A percentile compares a stretch with the other conserved stretches of the same genome.
Evolutionary conservation across 2,329 filamentous ascomycete species (phyloP).

Genomic region (Colletotrichum chlorophyti): DNA sequence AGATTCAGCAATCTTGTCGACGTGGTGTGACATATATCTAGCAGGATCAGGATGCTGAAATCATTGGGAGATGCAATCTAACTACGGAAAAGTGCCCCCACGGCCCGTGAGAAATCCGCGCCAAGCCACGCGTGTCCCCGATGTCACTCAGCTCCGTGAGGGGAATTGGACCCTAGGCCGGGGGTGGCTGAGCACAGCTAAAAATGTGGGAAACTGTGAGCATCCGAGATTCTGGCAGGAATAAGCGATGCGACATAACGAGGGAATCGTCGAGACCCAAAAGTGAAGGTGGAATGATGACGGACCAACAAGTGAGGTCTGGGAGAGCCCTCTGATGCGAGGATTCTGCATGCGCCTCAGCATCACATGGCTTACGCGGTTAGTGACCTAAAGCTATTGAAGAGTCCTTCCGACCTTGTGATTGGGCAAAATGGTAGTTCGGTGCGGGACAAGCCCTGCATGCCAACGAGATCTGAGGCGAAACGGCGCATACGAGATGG

Average conservation of each 20-base stretch:
- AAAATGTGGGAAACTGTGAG: slow-evolving; percentile 9
- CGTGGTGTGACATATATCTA: not conserved
- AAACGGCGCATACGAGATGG: slow-evolving; percentile 5
- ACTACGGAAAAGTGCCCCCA: slow-evolving; percentile 7
- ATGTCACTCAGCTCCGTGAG: not conserved
- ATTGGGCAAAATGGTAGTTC: not conserved
- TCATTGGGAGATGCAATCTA: not conserved
- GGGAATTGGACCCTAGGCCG: not conserved
- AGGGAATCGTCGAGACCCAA: not conserved
- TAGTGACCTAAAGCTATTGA: not conserved
- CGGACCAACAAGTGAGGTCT: not conserved
- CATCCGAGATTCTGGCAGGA: slow-evolving; percentile 1
- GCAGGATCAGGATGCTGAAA: too few species aligned
- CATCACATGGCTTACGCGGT: not conserved
- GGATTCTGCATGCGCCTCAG: not conserved
- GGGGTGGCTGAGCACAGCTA: slow-evolving; percentile 22
- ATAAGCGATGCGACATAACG: slow-evolving; percentile 9
- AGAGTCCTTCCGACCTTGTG: not conserved
- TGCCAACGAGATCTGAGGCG: slow-evolving; percentile 1
- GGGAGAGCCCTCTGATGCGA: not conserved
- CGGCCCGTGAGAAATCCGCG: slow-evolving; percentile 5
- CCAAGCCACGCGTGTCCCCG: slow-evolving; percentile 8
- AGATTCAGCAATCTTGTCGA: too few species aligned
- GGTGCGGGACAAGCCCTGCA: not conserved
- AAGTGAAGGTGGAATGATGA: not conserved